A percentile compares a stretch with the other conserved stretches of the same genome.
phyloP scores from a whole-genome alignment of 202 grass and related monocot genomes.

The Cymbopogon flexuosus region DNA sequence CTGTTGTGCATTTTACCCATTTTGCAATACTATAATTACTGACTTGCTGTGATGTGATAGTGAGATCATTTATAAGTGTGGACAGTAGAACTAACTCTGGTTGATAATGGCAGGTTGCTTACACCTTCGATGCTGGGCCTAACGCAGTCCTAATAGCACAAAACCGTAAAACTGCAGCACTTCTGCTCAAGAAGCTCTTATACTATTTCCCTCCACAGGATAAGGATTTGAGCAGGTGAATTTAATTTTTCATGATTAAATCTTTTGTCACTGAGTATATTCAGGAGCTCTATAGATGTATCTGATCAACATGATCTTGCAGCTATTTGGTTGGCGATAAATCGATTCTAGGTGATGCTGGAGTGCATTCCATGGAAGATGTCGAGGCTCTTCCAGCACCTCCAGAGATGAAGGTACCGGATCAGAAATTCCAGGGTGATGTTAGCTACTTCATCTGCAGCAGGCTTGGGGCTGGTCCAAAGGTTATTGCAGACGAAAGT shows the following conservation, averaged over 20 bases:
- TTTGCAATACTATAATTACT: background rate
- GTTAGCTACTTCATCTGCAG: slow-evolving; percentile 94
- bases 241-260: background rate
- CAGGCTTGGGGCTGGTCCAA: slow-evolving; percentile 71
- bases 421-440: slow-evolving; percentile 49
- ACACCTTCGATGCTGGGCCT: slow-evolving; percentile 94
- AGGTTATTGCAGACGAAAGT: slow-evolving; percentile 50
- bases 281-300: background rate
- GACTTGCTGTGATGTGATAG: background rate
- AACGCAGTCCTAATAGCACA: slow-evolving; percentile 76
- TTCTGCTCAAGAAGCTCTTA: slow-evolving; percentile 73
- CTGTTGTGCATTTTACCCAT: slow-evolving; percentile 10
- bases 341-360: slow-evolving; percentile 62
- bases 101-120: slow-evolving; percentile 50
- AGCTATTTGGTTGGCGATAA: slow-evolving; percentile 85
- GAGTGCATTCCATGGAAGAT: slow-evolving; percentile 61
- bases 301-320: slow-evolving; percentile 19
- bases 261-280: background rate
- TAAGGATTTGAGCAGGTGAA: slow-evolving; percentile 57
- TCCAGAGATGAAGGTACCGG: slow-evolving; percentile 49
- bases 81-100: background rate
- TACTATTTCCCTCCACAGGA: slow-evolving; percentile 72
- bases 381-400: slow-evolving; percentile 56
- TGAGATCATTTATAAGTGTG: background rate
- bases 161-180: slow-evolving; percentile 58